Base-by-base conservation (phyloP, 179 eudicot species). In the Actinidia chinensis region DNA sequence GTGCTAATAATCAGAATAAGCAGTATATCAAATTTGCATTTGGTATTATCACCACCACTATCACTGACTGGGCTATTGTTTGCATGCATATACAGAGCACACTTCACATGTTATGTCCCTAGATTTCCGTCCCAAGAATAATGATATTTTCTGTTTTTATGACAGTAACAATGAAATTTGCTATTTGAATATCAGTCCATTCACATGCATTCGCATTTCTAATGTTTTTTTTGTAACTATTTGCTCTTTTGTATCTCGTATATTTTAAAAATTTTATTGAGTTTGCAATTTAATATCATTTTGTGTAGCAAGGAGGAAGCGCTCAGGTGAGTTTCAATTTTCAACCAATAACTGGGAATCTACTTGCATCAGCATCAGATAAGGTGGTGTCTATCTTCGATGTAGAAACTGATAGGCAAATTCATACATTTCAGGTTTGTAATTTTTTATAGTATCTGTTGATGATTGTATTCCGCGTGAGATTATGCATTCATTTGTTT, bases 101-200 rank as follows among this genome's bases (percentile, higher is more conserved):
- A 52, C 81, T 76, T 83, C 88, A 18, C 93, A 87, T 79, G 86
- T 93, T 54, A 89, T 92, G 88, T 93, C 97, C 78, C 87, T 93
- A 56, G 98, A 93, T 85, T 93, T 93, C 85, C 91, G 92, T 84
- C 98, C 98, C 25, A 90, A 88, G 82, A 92, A 87, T 85, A 87
- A 81, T 52, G 90, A 89, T 81, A 84, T 93, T 52, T 91, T 95
- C 81, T 95, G 98, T 82, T 95, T 93, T 81, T 90, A 95, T 25
- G 98, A 95, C 83, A 86, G 94, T 83, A 84, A 80, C 84, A 88
- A 84, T 80, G 98, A 95, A 73, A 93, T 95, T 70, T 92, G 87
- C 63, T 95, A 95, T 73, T 93, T 92, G 91, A 91, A 85, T 66
- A 85, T 88, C 76, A 91, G 71, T 81, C 89, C 95, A 28, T 95